These are phyloP conservation scores for Cryptococcus sp. DNA, from an alignment of 1,284 basidiomycete species.

Conservation along the genomic window DNA sequence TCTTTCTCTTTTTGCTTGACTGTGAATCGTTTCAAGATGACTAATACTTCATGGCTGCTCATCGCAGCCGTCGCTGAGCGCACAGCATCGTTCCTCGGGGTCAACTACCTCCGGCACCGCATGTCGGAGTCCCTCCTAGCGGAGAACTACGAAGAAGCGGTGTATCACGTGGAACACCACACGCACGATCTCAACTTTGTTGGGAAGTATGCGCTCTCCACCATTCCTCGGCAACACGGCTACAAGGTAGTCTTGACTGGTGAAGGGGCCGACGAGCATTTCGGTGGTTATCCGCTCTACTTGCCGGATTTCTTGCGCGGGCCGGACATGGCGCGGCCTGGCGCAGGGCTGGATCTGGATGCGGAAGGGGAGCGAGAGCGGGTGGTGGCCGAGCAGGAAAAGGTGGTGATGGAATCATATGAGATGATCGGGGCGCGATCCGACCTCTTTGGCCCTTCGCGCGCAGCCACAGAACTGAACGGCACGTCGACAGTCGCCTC, in stretches of 20 bases:
- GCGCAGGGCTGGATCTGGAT: neutral
- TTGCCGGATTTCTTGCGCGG: conserved; percentile 18
- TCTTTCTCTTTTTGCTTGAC: no score
- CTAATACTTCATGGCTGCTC: no score
- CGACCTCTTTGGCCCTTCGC: no score
- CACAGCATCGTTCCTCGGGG: conserved; percentile 52
- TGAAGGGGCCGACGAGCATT: conserved; percentile 55
- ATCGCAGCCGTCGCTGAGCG: conserved; percentile 49
- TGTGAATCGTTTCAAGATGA: no score
- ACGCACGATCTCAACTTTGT: conserved; percentile 51
- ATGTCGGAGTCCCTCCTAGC: conserved; percentile 52
- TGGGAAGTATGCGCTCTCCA: conserved; percentile 52
- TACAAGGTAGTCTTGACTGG: conserved; percentile 56
- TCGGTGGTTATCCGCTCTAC: conserved; percentile 42
- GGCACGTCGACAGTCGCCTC: conserved; percentile 4
- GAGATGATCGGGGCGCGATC: no score
- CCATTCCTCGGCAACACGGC: conserved; percentile 53
- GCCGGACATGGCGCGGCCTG: neutral
- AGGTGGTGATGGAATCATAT: no score
- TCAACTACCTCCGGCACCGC: conserved; percentile 52
- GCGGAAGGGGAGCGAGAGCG: neutral
- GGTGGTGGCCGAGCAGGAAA: neutral
- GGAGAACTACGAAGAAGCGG: conserved; percentile 51
- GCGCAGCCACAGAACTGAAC: neutral
- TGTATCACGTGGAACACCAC: conserved; percentile 55